Conservation (phyloP, 2,329 filamentous ascomycete species). For the Capronia coronata region DNA sequence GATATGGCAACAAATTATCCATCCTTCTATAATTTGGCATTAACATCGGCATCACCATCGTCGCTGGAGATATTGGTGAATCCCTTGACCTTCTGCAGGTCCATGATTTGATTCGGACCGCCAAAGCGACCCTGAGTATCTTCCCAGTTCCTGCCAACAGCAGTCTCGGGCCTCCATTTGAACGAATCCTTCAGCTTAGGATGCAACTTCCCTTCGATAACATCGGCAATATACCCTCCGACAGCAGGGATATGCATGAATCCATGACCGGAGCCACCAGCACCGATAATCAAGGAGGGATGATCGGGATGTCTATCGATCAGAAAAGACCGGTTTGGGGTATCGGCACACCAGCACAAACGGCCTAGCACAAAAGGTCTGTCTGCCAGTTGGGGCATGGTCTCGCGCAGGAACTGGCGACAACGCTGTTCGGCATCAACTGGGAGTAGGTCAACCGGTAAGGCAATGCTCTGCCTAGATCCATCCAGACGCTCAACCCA, state of each 20-base stretch:
- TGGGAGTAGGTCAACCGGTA: conserved; percentile 42
- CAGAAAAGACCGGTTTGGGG: conserved; percentile 48
- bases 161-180: conserved; percentile 49
- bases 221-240: conserved; percentile 46
- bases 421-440: conserved; percentile 43
- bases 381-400: conserved; percentile 48
- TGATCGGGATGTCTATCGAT: conserved; percentile 46
- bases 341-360: conserved; percentile 55
- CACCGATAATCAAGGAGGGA: conserved; percentile 42
- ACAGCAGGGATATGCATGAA: conserved; percentile 50
- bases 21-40: too few relatives aligned
- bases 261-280: conserved; percentile 49
- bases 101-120: conserved; percentile 44
- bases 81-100: conserved; percentile 36
- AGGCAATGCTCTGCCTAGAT: conserved; percentile 36
- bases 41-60: background rate
- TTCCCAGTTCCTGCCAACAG: conserved; percentile 42
- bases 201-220: conserved; percentile 43
- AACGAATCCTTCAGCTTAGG: conserved; percentile 39
- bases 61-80: background rate
- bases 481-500: conserved; percentile 33
- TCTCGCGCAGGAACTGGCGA: conserved; percentile 46
- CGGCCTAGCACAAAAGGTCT: conserved; percentile 46
- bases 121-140: conserved; percentile 46
- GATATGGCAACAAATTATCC: too few relatives aligned